phyloP scores from a whole-genome alignment of 169 alveolate genomes.

The Amoebophrya sp. region DNA sequence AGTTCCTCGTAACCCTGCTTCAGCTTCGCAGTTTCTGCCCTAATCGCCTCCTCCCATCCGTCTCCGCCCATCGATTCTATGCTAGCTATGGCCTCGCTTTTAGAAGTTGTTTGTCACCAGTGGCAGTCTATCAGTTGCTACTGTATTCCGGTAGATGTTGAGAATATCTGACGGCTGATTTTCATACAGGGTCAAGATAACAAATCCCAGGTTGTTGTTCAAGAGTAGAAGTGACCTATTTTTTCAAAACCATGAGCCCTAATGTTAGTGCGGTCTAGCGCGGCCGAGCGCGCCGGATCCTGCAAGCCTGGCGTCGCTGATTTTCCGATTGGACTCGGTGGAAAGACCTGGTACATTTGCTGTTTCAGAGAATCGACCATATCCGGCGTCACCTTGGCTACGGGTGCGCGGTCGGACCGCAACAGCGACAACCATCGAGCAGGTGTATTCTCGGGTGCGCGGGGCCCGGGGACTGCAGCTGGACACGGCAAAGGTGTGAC shows the following conservation, averaged over 20 bases:
- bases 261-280: too few species aligned
- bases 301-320: background rate
- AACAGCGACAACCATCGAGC: background rate
- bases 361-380: background rate
- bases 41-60: background rate
- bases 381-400: background rate
- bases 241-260: too few species aligned
- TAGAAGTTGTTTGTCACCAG: too few species aligned
- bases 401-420: conserved; percentile 9
- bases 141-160: too few species aligned
- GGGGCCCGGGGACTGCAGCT: background rate
- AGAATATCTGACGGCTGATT: too few species aligned
- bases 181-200: too few species aligned
- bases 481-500: background rate
- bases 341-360: background rate
- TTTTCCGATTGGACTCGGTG: background rate
- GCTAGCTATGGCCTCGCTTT: background rate
- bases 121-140: too few species aligned
- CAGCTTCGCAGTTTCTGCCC: background rate
- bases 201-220: too few species aligned
- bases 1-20: background rate
- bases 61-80: background rate
- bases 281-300: too few species aligned
- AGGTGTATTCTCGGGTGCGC: background rate
- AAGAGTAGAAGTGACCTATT: too few species aligned